Evolutionary conservation across 306 rosid genomes (phyloP), one percentile per base, ranked within the genome.

Genomic region (Rosa chinensis): DNA sequence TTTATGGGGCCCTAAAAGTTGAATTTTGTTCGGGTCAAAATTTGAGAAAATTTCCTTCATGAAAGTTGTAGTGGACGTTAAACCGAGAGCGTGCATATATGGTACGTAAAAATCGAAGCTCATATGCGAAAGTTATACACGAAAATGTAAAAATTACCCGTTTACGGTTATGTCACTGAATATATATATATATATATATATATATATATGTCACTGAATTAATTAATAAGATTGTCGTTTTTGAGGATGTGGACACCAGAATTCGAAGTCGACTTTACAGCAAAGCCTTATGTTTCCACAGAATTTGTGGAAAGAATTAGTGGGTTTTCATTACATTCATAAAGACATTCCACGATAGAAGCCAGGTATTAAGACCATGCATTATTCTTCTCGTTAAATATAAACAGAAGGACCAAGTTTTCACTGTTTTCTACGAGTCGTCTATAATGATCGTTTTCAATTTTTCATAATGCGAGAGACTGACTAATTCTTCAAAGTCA

Each of bases 241-340:
- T 6, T 39, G 37, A 73, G n/a, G 66, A 37, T 37, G 64, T 35
- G 21, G 66, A n/a, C 66, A 3, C 45, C 2, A 39, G 8, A 20
- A n/a, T 35, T 53, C 20, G 20, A 37, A 53, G 11, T 73, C 45
- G 39, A 37, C 77, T 39, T 73, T 53, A 73, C 66, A 73, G 50
- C 47, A 28, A 64, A 10, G 49, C 52, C 59, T 21, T 21, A 11
- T 39, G 37, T 52, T 35, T 53, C 66, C 3, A 53, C 13, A 20
- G 1, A 53, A 53, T 35, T 73, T 52, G 35, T 73, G 20, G 64
- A 32, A 39, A 9, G 20, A 74, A 74, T 40, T 67, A 40, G 72
- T 66, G 72, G 72, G 72, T 39, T 18, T 39, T 66, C 72, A 39
- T 18, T 18, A 40, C 72, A 66, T 39, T 66, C 14, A 7, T 37